Percentiles rank a stretch among this genome's conserved stretches.
Evolutionary conservation across 768 basidiomycete species (phyloP).

Genomic region (Phlebiopsis flavidoalba): DNA sequence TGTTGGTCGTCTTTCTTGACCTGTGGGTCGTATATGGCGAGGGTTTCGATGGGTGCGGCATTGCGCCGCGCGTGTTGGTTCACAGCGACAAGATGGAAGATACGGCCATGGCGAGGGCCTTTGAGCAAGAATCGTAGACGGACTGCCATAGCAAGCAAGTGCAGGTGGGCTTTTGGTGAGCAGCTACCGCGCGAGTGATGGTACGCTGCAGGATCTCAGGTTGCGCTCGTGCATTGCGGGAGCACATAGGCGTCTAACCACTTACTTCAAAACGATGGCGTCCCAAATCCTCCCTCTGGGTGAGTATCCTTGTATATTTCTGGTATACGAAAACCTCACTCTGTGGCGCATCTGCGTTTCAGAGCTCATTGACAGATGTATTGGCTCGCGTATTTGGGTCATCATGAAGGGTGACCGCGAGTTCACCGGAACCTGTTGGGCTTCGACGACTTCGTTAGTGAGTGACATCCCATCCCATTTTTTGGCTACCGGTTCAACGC

Average conservation of each 20-base stretch:
- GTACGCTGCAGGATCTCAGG: neutral
- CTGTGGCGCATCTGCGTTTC: neutral
- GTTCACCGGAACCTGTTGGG: slow-evolving; percentile 94
- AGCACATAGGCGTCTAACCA: neutral
- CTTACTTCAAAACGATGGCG: slow-evolving; percentile 50
- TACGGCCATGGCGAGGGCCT: slow-evolving; percentile 65
- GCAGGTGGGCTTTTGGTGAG: neutral
- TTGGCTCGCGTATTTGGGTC: slow-evolving; percentile 96
- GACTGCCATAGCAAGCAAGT: slow-evolving; percentile 58
- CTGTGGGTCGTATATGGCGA: slow-evolving; percentile 82
- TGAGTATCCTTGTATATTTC: slow-evolving; percentile 22
- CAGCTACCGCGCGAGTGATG: neutral
- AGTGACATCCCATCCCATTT: slow-evolving; percentile 37
- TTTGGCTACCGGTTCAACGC: neutral
- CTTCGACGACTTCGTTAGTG: slow-evolving; percentile 99
- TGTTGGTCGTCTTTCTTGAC: slow-evolving; percentile 41
- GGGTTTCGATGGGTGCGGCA: slow-evolving; percentile 80
- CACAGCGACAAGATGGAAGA: slow-evolving; percentile 84
- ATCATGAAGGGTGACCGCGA: slow-evolving; percentile 98
- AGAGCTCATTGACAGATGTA: slow-evolving; percentile 97
- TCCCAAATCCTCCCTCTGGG: slow-evolving; percentile 94
- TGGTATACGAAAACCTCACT: neutral
- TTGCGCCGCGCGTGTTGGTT: slow-evolving; percentile 68
- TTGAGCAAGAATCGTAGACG: slow-evolving; percentile 84
- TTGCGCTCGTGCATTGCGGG: neutral